Conservation (phyloP, 1,284 basidiomycete species). For the Cryptococcus deneoformans region DNA sequence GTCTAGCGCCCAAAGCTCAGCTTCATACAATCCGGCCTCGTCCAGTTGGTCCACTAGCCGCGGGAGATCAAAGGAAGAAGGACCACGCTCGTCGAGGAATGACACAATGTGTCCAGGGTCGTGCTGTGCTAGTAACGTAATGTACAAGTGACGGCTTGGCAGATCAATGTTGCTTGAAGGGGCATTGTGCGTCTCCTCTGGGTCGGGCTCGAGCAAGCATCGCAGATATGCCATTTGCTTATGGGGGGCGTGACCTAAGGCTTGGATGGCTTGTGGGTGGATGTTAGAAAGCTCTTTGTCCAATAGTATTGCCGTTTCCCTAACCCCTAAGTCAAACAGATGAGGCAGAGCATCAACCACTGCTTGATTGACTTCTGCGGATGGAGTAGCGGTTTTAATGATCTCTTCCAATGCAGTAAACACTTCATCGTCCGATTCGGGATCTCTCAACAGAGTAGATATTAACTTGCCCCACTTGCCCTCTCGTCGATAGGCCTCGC, state of each 20-base stretch:
- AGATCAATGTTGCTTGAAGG: constrained; percentile 53
- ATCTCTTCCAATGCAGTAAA: constrained; percentile 66
- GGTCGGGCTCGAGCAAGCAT: constrained; percentile 64
- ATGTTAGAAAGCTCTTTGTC: constrained; percentile 56
- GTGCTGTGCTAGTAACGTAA: constrained; percentile 69
- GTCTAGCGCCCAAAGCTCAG: constrained; percentile 78
- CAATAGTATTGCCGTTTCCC: constrained; percentile 69
- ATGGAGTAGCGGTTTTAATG: constrained; percentile 37
- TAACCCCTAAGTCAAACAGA: constrained; percentile 61
- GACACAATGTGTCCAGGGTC: constrained; percentile 65
- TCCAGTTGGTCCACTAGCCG: constrained; percentile 66
- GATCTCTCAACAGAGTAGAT: constrained; percentile 71
- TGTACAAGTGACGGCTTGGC: constrained; percentile 59
- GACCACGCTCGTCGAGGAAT: constrained; percentile 62
- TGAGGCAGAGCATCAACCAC: constrained; percentile 61
- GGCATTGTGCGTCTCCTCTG: constrained; percentile 37
- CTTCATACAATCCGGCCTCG: constrained; percentile 64
- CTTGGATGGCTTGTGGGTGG: constrained; percentile 13
- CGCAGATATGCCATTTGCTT: constrained; percentile 75
- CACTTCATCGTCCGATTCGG: constrained; percentile 61
- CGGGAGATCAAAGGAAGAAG: constrained; percentile 60
- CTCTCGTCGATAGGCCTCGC: constrained; percentile 73
- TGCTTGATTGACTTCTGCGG: constrained; percentile 55
- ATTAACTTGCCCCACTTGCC: constrained; percentile 72
- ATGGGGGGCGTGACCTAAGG: constrained; percentile 47